These are phyloP conservation scores for Aegilops umbellulata DNA, from an alignment of 176 grass and related monocot genomes.

Conservation along the genomic window DNA sequence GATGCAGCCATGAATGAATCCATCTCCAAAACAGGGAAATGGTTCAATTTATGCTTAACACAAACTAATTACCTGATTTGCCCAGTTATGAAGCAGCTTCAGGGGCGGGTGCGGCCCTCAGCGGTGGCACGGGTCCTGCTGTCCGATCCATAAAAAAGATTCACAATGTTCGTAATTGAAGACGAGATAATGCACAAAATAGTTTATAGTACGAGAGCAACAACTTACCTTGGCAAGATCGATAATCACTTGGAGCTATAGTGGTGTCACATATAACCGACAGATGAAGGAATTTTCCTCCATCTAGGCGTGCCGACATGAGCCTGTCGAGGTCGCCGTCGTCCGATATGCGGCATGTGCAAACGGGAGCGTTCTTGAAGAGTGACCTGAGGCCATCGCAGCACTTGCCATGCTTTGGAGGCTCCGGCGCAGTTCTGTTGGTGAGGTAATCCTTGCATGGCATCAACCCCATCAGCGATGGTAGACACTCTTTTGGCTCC, in stretches of 20 bases:
- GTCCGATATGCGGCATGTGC: slow-evolving; percentile 12
- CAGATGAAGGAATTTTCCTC: not conserved
- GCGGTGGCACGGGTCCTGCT: not conserved
- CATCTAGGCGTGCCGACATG: not conserved
- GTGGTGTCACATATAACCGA: not conserved
- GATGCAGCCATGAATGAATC: not conserved
- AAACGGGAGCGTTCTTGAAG: not conserved
- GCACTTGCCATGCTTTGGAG: slow-evolving; percentile 1
- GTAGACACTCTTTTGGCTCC: not conserved
- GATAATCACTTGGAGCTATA: not conserved
- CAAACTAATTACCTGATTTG: slow-evolving; percentile 1
- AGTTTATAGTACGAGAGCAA: too few relatives aligned
- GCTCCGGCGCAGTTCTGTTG: not conserved
- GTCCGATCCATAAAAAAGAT: not conserved
- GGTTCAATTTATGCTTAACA: not conserved
- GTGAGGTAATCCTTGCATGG: slow-evolving; percentile 34
- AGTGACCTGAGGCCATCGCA: not conserved
- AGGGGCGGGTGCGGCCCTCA: not conserved
- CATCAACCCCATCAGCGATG: slow-evolving; percentile 15
- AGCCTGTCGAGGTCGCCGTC: slow-evolving; percentile 1
- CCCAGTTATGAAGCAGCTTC: not conserved
- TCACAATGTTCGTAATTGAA: not conserved
- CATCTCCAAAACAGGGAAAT: not conserved
- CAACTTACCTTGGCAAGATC: not conserved
- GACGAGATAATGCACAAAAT: too few relatives aligned